Evolutionary conservation across 2,329 filamentous ascomycete species (phyloP).

Genomic region (Arachnopeziza araneosa): DNA sequence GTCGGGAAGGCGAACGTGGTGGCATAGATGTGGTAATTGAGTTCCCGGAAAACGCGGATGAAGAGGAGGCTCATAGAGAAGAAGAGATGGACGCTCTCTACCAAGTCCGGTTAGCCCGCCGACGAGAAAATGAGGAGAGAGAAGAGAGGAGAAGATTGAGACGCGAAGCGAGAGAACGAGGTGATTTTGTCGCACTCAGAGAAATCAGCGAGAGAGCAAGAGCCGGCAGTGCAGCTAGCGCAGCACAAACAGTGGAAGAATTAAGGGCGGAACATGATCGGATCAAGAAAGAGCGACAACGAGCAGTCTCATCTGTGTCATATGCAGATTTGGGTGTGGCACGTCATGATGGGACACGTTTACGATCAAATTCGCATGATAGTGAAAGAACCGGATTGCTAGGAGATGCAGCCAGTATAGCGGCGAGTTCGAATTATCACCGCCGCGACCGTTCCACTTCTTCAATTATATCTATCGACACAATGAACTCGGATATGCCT

Average conservation of each 20-base stretch:
- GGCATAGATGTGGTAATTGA: constrained; percentile 91
- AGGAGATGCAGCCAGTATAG: constrained; percentile 56
- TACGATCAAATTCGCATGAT: constrained; percentile 68
- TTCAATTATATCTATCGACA: constrained; percentile 50
- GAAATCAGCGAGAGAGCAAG: constrained; percentile 53
- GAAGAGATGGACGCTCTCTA: constrained; percentile 91
- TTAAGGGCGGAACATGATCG: constrained; percentile 50
- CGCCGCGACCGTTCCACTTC: constrained; percentile 45
- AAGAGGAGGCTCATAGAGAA: constrained; percentile 72
- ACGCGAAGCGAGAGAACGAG: constrained; percentile 64
- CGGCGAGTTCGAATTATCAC: constrained; percentile 35
- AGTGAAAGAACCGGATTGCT: constrained; percentile 67
- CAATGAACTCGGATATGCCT: constrained; percentile 38
- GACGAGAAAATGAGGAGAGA: constrained; percentile 69
- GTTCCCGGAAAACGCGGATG: constrained; percentile 71
- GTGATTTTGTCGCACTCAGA: constrained; percentile 65
- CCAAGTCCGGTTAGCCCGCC: constrained; percentile 75
- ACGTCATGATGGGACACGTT: constrained; percentile 68
- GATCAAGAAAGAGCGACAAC: constrained; percentile 54
- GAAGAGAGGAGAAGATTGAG: constrained; percentile 67
- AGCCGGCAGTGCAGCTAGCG: constrained; percentile 30
- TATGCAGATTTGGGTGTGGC: constrained; percentile 74
- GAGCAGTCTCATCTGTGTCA: constrained; percentile 67
- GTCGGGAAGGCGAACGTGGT: constrained; percentile 81
- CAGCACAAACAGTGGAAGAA: constrained; percentile 50